These are phyloP conservation scores for Malassezia dermatis DNA, from an alignment of 1,284 basidiomycete genomes.

Conservation along the genomic window DNA sequence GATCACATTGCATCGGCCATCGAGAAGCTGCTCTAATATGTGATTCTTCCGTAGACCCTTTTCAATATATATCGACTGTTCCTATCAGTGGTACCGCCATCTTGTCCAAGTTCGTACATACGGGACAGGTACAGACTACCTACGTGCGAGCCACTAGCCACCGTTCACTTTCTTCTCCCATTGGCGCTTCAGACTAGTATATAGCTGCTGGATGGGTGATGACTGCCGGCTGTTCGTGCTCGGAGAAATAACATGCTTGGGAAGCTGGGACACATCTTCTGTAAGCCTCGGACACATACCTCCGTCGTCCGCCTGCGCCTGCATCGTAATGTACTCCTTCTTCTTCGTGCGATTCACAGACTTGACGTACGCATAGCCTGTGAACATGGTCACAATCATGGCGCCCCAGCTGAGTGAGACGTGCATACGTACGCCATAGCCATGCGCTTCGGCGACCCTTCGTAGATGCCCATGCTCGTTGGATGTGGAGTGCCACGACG, in stretches of 20 bases:
- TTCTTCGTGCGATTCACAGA: conserved; percentile 1
- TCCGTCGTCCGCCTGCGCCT: conserved; percentile 1
- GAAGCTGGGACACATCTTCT: neutral
- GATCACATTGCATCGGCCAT: conserved; percentile 59
- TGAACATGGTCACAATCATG: conserved; percentile 7
- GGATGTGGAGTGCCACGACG: neutral
- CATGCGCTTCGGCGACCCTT: conserved; percentile 11
- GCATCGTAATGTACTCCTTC: conserved; percentile 8
- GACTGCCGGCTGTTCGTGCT: neutral
- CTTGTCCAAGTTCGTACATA: no score
- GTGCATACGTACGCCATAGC: conserved; percentile 7
- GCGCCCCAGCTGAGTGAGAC: conserved; percentile 5
- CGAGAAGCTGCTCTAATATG: conserved; percentile 51
- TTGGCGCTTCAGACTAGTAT: conserved; percentile 2
- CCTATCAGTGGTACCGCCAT: no score
- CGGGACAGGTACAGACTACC: no score
- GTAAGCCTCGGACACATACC: conserved; percentile 1
- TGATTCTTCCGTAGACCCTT: neutral
- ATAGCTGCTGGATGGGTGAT: conserved; percentile 5
- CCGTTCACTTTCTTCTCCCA: conserved; percentile 10
- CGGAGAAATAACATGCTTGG: neutral
- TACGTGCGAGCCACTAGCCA: neutral
- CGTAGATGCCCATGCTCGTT: neutral
- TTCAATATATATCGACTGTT: no score
- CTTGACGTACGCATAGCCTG: conserved; percentile 4